phyloP scores from a whole-genome alignment of 768 basidiomycete genomes.

The Hygrophoropsis aurantiaca region DNA sequence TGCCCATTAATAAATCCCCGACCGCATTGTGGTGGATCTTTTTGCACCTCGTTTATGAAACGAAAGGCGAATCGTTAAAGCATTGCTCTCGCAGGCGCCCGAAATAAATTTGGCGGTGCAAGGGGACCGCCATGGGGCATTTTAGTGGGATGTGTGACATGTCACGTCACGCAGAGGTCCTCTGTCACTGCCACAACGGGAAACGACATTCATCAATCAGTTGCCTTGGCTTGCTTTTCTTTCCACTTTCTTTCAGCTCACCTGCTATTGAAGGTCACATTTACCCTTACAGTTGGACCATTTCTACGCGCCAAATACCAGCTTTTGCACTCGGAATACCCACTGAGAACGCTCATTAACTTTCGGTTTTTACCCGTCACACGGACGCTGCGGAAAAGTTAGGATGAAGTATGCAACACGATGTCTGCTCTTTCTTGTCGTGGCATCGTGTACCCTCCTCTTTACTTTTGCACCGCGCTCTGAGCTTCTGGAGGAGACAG shows the following conservation, averaged over 20 bases:
- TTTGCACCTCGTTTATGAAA: too few species aligned
- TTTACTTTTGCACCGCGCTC: slow-evolving; percentile 21
- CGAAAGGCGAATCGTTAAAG: too few species aligned
- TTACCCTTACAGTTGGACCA: too few species aligned
- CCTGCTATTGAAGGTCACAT: slow-evolving; percentile 1
- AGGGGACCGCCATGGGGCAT: neutral
- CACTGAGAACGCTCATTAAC: slow-evolving; percentile 21
- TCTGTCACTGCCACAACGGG: slow-evolving; percentile 18
- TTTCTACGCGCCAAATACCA: too few species aligned
- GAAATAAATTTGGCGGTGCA: neutral
- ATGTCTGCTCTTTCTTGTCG: slow-evolving; percentile 26
- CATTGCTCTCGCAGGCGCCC: too few species aligned
- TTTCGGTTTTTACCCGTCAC: slow-evolving; percentile 5
- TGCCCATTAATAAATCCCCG: too few species aligned
- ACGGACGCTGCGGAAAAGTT: slow-evolving; percentile 11
- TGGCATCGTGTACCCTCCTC: slow-evolving; percentile 25
- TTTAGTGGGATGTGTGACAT: neutral
- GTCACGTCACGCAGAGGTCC: slow-evolving; percentile 1
- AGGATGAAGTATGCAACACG: slow-evolving; percentile 22
- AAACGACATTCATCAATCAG: slow-evolving; percentile 1
- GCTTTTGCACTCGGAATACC: slow-evolving; percentile 23
- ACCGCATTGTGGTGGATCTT: too few species aligned
- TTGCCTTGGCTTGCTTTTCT: slow-evolving; percentile 10
- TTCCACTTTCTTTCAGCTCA: slow-evolving; percentile 6
- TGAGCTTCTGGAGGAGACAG: slow-evolving; percentile 15